Evolutionary conservation across 345 rosid species (phyloP), one percentile per base, ranked within the genome.

Genomic region (Adansonia digitata): DNA sequence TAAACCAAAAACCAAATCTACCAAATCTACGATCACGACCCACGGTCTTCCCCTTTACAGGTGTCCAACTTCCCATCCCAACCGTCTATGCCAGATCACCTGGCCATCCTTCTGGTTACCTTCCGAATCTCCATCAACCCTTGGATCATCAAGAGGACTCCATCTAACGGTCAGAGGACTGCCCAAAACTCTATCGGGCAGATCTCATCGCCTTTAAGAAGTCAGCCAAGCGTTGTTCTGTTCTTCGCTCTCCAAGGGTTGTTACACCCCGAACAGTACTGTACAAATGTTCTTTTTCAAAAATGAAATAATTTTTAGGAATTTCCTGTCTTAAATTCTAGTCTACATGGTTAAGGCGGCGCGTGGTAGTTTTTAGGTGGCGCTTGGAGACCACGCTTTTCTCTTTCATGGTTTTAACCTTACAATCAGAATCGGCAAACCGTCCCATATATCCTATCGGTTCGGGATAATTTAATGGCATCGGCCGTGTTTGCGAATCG

Each of bases 171-270:
- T 9, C 27, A 11, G 3, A 75, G 75, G 71, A 5, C 7, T 86
- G 85, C 85, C 90, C 90, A 85, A 53, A 12, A 13, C 9, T 5
- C 3, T 2, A 0, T 2, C 79, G 92, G 92, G 84, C 82, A 86
- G 90, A 86, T 88, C 89, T 81, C 73, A 22, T 79, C 11, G 81
- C 82, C 92, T 88, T 88, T 86, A 88, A 88, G 87, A 81, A 31
- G 68, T 74, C 73, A 62, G 77, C 84, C 48, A 59, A 71, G 80
- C 81, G 77, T 3, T 22, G 82, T 81, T 75, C 22, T 59, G 62
- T 78, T 82, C 84, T 69, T 81, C 89, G 88, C 84, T 82, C 72
- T 71, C 56, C 64, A 77, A 77, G 79, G 87, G 53, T 55, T 6
- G 53, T 55, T 6, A 79, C 35, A 57, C 66, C 68, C 74, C 83